Conservation (phyloP, 2,329 filamentous ascomycete genomes). For the Fusarium compactum region DNA sequence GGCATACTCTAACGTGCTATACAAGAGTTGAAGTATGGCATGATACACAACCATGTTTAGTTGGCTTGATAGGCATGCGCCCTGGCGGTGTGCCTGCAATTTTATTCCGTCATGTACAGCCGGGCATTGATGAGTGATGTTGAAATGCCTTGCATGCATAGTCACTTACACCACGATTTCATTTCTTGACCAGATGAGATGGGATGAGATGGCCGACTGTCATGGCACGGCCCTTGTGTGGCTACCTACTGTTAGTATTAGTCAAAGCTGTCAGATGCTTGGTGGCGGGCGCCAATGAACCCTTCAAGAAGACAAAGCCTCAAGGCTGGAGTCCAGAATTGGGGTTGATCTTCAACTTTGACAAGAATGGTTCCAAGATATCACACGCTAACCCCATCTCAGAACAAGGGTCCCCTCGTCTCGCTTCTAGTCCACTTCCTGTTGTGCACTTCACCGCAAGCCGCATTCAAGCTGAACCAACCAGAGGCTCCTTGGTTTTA, state of each 20-base stretch:
- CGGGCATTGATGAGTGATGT: not conserved
- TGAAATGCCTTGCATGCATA: conserved; percentile 1
- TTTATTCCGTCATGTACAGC: not conserved
- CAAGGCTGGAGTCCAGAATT: conserved; percentile 30
- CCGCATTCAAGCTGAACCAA: conserved; percentile 33
- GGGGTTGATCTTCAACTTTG: conserved; percentile 42
- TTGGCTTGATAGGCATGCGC: not conserved
- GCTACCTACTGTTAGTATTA: conserved; percentile 17
- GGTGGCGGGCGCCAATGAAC: conserved; percentile 35
- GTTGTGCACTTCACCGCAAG: conserved; percentile 38
- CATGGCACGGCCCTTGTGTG: conserved; percentile 32
- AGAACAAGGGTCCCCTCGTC: conserved; percentile 34
- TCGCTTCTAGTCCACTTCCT: conserved; percentile 19
- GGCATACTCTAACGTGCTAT: not conserved
- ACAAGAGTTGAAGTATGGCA: conserved; percentile 9
- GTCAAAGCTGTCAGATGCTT: conserved; percentile 27
- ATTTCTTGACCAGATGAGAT: conserved; percentile 6
- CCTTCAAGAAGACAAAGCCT: conserved; percentile 12
- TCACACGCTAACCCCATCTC: conserved; percentile 38
- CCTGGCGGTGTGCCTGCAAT: not conserved
- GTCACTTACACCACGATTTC: conserved; percentile 21
- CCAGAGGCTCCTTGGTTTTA: conserved; percentile 20
- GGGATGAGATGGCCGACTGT: conserved; percentile 15
- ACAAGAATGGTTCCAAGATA: conserved; percentile 40
- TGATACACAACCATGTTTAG: not conserved